These are phyloP conservation scores for Ascochyta fabae DNA, from an alignment of 2,329 filamentous ascomycete species.

Conservation along the genomic window DNA sequence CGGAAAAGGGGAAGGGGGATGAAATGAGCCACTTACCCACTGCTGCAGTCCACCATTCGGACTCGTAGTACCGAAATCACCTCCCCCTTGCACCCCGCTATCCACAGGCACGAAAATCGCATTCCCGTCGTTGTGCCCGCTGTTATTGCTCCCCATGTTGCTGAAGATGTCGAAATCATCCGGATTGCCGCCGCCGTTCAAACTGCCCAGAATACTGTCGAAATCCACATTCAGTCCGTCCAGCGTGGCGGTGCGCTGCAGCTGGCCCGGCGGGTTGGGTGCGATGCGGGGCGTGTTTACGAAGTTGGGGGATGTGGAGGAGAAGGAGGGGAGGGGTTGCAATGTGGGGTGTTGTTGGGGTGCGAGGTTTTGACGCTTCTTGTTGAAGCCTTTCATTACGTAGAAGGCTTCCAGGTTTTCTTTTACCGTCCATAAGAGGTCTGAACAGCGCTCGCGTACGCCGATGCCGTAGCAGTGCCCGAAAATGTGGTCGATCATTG, in stretches of 20 bases:
- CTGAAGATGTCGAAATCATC: constrained; percentile 16
- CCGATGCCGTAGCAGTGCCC: constrained; percentile 48
- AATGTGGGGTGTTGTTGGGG: constrained; percentile 40
- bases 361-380: constrained; percentile 29
- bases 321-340: constrained; percentile 30
- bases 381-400: constrained; percentile 48
- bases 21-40: constrained; percentile 35
- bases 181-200: constrained; percentile 26
- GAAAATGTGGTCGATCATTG: constrained; percentile 50
- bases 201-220: constrained; percentile 37
- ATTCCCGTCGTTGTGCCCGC: constrained; percentile 34
- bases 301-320: constrained; percentile 9
- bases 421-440: constrained; percentile 47
- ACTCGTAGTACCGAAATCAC: constrained; percentile 35
- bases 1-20: no score
- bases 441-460: constrained; percentile 44
- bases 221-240: constrained; percentile 44
- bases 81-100: constrained; percentile 14
- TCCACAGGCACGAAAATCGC: constrained; percentile 49
- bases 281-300: neutral
- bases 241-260: constrained; percentile 36
- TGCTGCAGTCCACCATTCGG: constrained; percentile 37
- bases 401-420: constrained; percentile 50
- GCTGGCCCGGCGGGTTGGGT: constrained; percentile 18
- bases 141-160: constrained; percentile 3